phyloP scores from a whole-genome alignment of 257 asterid genomes.

The Nicotiana attenuata region DNA sequence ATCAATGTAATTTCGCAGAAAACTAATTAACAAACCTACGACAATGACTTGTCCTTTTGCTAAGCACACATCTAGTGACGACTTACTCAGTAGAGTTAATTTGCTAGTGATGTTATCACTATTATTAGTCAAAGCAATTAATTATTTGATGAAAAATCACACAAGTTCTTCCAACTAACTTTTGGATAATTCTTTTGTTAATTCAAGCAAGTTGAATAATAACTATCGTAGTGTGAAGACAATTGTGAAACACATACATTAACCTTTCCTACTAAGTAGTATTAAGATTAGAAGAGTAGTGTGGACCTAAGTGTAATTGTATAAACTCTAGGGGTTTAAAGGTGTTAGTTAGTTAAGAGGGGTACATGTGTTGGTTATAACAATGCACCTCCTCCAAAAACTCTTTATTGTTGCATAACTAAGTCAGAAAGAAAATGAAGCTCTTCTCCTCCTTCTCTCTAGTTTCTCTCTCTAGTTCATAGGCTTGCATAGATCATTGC shows the following conservation, averaged over 20 bases:
- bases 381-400: too few species aligned
- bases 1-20: background rate
- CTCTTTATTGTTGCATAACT: too few species aligned
- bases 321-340: too few species aligned
- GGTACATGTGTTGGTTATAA: too few species aligned
- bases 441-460: too few species aligned
- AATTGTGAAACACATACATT: background rate
- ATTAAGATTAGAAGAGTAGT: too few species aligned
- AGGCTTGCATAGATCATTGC: too few species aligned
- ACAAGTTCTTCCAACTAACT: background rate
- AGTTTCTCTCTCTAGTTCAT: too few species aligned
- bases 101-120: background rate
- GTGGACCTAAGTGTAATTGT: too few species aligned
- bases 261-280: too few species aligned
- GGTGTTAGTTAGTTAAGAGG: too few species aligned
- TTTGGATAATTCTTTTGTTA: background rate
- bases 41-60: background rate
- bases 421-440: too few species aligned
- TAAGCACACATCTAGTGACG: background rate
- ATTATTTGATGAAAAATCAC: background rate
- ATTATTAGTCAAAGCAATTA: background rate
- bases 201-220: background rate
- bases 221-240: background rate
- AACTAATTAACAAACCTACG: background rate
- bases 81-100: background rate